A percentile compares a stretch with the other conserved stretches of the same genome.
These are phyloP conservation scores for Penicillium sp. DNA, from an alignment of 2,329 filamentous ascomycete genomes.

Conservation along the genomic window DNA sequence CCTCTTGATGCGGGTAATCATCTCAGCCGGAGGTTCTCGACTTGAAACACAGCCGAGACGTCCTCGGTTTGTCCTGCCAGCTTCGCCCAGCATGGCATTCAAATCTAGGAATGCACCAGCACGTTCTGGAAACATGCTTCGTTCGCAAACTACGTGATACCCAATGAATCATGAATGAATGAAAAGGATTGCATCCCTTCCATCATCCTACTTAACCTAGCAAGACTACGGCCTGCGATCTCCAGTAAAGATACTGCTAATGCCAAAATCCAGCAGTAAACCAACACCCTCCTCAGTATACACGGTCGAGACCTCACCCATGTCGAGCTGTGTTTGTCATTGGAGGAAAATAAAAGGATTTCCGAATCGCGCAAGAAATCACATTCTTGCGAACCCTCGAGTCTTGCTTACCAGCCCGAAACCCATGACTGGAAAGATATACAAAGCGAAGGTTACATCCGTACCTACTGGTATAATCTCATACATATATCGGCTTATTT, in stretches of 20 bases:
- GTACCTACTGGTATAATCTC: too few relatives aligned
- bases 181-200: slow-evolving; percentile 1
- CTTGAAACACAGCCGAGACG: too few relatives aligned
- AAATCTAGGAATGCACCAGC: slow-evolving; percentile 4
- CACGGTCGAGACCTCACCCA: slow-evolving; percentile 38
- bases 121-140: background rate
- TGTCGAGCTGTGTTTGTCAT: slow-evolving; percentile 44
- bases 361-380: slow-evolving; percentile 21
- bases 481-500: too few relatives aligned
- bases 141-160: slow-evolving; percentile 9
- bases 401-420: slow-evolving; percentile 19
- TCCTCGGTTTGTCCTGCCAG: background rate
- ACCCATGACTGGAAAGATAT: slow-evolving; percentile 11
- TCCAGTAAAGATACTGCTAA: background rate
- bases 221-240: background rate
- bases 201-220: too few relatives aligned
- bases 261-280: background rate
- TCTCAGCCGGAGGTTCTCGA: too few relatives aligned
- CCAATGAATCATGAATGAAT: slow-evolving; percentile 11
- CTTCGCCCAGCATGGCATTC: background rate
- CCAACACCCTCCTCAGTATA: slow-evolving; percentile 37
- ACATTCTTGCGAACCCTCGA: slow-evolving; percentile 26
- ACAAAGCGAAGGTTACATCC: slow-evolving; percentile 24
- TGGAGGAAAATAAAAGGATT: slow-evolving; percentile 36
- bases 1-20: too few relatives aligned